These are phyloP conservation scores for Tuber brumale DNA, from an alignment of 495 filamentous ascomycete genomes.

Conservation along the genomic window DNA sequence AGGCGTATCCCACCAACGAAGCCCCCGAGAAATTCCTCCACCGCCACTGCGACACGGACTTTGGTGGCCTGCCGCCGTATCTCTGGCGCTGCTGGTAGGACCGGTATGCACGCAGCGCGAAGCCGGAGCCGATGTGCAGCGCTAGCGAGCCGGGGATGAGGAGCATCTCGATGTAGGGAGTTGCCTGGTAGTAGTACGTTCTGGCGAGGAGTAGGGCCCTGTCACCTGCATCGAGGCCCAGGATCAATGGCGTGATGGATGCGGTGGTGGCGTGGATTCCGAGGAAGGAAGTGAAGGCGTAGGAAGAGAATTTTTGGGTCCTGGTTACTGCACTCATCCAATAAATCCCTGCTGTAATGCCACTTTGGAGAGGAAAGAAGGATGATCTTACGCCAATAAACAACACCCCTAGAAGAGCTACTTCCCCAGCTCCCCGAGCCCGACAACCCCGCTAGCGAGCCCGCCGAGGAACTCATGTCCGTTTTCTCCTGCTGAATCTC, in stretches of 20 bases:
- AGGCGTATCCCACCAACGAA: constrained; percentile 59
- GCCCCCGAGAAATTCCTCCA: constrained; percentile 53
- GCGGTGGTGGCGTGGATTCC: constrained; percentile 72
- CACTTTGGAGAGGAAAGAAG: constrained; percentile 14
- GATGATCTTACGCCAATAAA: constrained; percentile 25
- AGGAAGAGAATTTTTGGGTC: constrained; percentile 79
- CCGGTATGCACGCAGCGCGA: constrained; percentile 67
- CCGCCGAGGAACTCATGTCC: background rate
- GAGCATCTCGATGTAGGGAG: constrained; percentile 55
- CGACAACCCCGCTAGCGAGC: background rate
- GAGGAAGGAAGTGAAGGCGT: constrained; percentile 73
- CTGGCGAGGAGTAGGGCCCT: constrained; percentile 62
- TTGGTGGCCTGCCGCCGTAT: constrained; percentile 55
- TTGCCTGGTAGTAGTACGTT: constrained; percentile 69
- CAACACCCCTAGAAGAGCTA: constrained; percentile 45
- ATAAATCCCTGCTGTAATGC: constrained; percentile 11
- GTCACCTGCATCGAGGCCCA: constrained; percentile 51
- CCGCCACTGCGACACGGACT: constrained; percentile 56
- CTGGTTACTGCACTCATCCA: constrained; percentile 55
- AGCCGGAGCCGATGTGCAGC: constrained; percentile 58
- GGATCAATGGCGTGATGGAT: constrained; percentile 63
- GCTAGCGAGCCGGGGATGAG: constrained; percentile 56
- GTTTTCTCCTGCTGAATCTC: constrained; percentile 1
- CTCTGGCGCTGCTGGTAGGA: constrained; percentile 58
- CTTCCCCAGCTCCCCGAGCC: constrained; percentile 28